phyloP scores from a whole-genome alignment of 129 eudicot genomes.

The Scalesia atractyloides region DNA sequence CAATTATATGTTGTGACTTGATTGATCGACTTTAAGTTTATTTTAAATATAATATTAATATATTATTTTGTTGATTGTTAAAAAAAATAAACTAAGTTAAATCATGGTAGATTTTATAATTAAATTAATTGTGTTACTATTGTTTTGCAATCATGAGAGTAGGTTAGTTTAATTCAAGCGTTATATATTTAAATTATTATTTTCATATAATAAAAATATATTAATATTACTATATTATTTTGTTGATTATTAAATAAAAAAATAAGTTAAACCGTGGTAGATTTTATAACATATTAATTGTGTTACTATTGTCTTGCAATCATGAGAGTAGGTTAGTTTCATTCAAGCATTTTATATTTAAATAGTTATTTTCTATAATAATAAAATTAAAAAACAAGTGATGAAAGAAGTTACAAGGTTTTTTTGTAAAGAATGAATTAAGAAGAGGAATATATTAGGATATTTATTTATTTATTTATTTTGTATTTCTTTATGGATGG shows the following conservation, averaged over 20 bases:
- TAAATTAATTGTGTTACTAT: neutral
- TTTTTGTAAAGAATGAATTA: too few species aligned
- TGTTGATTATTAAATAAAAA: neutral
- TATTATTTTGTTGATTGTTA: neutral
- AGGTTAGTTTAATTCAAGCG: neutral
- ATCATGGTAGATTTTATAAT: neutral
- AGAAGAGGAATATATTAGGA: too few species aligned
- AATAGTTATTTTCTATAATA: neutral
- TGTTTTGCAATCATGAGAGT: neutral
- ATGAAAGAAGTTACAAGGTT: too few species aligned
- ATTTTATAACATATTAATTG: neutral
- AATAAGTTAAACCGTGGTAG: neutral
- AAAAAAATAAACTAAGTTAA: neutral
- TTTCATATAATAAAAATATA: too few species aligned
- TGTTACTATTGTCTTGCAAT: neutral
- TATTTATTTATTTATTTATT: neutral
- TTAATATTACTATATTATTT: neutral
- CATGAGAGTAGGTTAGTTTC: neutral
- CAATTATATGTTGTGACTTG: slow-evolving; percentile 6
- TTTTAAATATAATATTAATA: neutral
- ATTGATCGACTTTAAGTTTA: neutral
- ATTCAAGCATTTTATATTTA: neutral
- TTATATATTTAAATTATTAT: too few species aligned
- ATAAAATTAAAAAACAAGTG: neutral
- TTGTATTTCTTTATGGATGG: too few species aligned